Base-by-base conservation (phyloP, 306 rosid species). In the Vigna trinervia region DNA sequence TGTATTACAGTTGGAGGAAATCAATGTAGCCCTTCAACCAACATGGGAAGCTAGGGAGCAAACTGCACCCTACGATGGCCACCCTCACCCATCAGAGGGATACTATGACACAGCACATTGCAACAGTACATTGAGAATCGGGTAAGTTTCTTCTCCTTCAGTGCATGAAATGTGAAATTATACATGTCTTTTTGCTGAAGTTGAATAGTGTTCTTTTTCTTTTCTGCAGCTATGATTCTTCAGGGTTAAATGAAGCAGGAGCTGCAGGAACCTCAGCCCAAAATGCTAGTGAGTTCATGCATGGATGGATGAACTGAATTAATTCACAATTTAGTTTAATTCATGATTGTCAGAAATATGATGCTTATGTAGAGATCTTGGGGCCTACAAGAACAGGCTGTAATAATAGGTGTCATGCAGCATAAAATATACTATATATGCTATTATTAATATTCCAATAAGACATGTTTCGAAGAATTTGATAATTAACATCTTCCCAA, bases 1-100 rank as follows among this genome's bases (percentile, higher is more conserved):
- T 84, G 71, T 83, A 80, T 69, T 4, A 34, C 70, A 90, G 95
- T 61, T 90, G 85, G 93, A 85, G 4, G 91, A 84, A 57, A 72
- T 80, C 47, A 73, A 79, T 56, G 65, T 53, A 28, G 30, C 56
- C 53, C 43, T 83, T 84, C 87, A 84, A 77, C 65, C 82, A 74
- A 34, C 83, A 58, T 77, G 87, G 88, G 86, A 79, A 76, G 76
- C 79, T 20, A 67, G 83, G 74, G 89, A 88, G 54, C 81, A 68
- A 75, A 85, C 80, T 81, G 80, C 64, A 58, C 73, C 86, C 23
- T 81, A 65, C 78, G 72, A 77, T 74, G 51, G 70, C 77, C 85
- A 83, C 26, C 86, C 81, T 80, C 79, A 77, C 11, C 87, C 85
- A 39, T 76, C 85, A 30, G 82, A 80, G 30, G 89, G 45, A 34